Evolutionary conservation across 148 eudicot genomes (phyloP), one percentile per base, ranked within the genome.

Genomic region (Hydrangea macrophylla): DNA sequence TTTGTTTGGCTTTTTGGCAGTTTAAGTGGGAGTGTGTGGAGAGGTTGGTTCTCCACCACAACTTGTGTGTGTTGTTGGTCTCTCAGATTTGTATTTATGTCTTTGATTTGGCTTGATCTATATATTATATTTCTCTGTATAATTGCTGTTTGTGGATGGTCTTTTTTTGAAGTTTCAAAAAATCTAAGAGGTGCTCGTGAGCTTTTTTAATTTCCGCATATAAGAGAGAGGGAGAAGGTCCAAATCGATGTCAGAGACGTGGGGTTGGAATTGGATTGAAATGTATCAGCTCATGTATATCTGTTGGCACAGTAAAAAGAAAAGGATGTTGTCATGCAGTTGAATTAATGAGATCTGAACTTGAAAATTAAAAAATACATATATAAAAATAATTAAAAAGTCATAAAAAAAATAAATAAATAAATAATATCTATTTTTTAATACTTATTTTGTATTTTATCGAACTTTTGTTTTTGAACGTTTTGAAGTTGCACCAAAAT

Each of bases 11-110:
- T n/a, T n/a, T n/a, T n/a, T n/a, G n/a, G n/a, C n/a, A n/a, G n/a
- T n/a, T 18, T 15, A 27, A 13, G 55, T 10, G 44, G n/a, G 77
- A 58, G 70, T 25, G 70, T 56, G 70, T 30, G 61, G 45, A 60
- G 73, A 69, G 63, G 24, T 27, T 44, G 57, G 69, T 72, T 72
- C 58, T 67, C 65, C 63, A 67, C 80, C 80, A 77, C 80, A 77
- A 71, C 56, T 71, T 71, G 24, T 32, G 32, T n/a, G 4, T 32
- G 30, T n/a, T n/a, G n/a, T n/a, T n/a, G 60, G 71, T 55, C 62
- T 40, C 36, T 32, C 15, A 55, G 35, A 55, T 62, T 76, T 76
- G 79, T 75, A 44, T 64, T 51, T 70, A 59, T 70, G 54, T 31
- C 6, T 23, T 57, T 69, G 65, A 31, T 32, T 61, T 61, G 25